A percentile compares a stretch with the other conserved stretches of the same genome.
phyloP scores from a whole-genome alignment of 2,329 filamentous ascomycete species.

The Dendrostoma leiphaemia region DNA sequence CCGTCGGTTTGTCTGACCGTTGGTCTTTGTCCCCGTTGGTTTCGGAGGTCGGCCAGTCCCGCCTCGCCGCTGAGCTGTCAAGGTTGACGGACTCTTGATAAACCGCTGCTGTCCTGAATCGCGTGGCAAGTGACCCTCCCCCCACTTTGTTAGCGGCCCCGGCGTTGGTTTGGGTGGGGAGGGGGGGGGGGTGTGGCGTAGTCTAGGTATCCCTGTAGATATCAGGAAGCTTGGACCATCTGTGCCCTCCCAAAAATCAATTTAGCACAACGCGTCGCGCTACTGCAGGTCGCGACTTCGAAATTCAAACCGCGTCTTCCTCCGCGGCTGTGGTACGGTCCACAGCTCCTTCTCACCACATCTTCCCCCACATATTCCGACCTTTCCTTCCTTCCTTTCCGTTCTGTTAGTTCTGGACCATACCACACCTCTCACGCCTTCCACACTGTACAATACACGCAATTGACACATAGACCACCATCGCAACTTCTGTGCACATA shows the following conservation, averaged over 20 bases:
- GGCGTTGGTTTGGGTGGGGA: too few species aligned
- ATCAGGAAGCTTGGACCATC: not conserved
- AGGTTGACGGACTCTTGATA: too few species aligned
- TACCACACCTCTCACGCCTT: not conserved
- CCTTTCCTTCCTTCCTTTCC: not conserved
- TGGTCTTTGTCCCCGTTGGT: too few species aligned
- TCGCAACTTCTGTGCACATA: conserved; percentile 16
- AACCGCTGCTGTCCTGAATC: too few species aligned
- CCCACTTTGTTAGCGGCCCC: too few species aligned
- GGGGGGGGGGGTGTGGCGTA: too few species aligned
- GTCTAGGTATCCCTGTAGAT: not conserved
- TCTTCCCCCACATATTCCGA: not conserved
- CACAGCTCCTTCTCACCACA: not conserved
- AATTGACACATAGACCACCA: not conserved
- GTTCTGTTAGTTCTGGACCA: too few species aligned
- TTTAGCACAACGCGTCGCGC: conserved; percentile 2
- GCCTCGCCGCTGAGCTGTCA: too few species aligned
- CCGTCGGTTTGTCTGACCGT: too few species aligned
- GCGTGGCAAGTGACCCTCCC: too few species aligned
- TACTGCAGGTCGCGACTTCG: not conserved
- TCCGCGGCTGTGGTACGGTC: not conserved
- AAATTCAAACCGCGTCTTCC: not conserved
- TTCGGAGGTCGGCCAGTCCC: too few species aligned
- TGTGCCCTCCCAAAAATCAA: not conserved
- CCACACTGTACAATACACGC: not conserved